Evolutionary conservation across 257 asterid genomes (phyloP).

Genomic region (Rubia yunnanensis): DNA sequence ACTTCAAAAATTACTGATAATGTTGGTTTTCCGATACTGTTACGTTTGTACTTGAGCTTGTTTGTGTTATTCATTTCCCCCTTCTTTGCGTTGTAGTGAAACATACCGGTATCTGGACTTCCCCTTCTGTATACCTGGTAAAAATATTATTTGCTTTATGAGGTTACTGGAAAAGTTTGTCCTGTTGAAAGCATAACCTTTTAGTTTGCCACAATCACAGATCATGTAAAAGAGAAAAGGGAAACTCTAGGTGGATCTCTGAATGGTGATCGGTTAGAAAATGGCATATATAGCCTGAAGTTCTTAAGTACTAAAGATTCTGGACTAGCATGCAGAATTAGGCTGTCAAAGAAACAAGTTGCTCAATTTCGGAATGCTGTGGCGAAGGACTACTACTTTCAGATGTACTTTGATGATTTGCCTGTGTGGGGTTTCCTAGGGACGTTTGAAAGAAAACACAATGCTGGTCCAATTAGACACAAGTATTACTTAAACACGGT

Average conservation of each 20-base stretch:
- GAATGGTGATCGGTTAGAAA: constrained; percentile 38
- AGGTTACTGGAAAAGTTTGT: neutral
- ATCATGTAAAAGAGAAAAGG: constrained; percentile 27
- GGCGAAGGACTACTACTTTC: constrained; percentile 29
- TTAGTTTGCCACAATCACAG: constrained; percentile 9
- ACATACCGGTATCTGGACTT: constrained; percentile 45
- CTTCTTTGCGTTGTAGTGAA: constrained; percentile 27
- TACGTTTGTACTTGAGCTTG: neutral
- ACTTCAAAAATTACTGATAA: no score
- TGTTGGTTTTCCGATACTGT: neutral
- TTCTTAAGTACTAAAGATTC: constrained; percentile 28
- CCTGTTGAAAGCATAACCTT: neutral
- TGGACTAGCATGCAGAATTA: constrained; percentile 24
- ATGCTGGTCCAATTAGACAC: constrained; percentile 22
- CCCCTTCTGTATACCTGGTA: constrained; percentile 47
- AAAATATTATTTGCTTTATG: neutral
- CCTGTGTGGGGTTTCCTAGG: constrained; percentile 37
- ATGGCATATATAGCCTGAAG: constrained; percentile 28
- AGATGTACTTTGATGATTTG: constrained; percentile 36
- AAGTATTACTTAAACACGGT: constrained; percentile 28
- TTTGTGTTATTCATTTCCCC: neutral
- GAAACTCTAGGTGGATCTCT: constrained; percentile 34
- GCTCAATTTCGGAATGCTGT: constrained; percentile 31
- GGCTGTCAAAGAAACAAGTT: constrained; percentile 25
- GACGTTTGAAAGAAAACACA: constrained; percentile 24